A percentile compares a stretch with the other conserved stretches of the same genome.
Evolutionary conservation across 1,284 basidiomycete genomes (phyloP).

Genomic region (Cryptococcus sp.): DNA sequence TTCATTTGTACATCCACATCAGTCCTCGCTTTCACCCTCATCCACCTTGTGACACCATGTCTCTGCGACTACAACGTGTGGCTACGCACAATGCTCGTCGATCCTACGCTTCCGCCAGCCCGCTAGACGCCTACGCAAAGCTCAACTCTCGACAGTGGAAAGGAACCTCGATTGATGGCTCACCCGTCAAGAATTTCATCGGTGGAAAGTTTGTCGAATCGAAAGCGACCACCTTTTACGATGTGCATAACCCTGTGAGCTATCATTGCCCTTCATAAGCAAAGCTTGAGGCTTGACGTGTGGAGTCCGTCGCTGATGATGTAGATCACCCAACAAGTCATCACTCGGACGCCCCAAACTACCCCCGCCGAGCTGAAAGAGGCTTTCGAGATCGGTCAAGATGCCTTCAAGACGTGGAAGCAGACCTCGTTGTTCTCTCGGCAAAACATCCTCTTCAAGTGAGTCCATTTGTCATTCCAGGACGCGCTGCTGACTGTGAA

Average conservation of each 20-base stretch:
- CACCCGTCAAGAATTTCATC: constrained; percentile 14
- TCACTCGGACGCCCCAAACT: constrained; percentile 80
- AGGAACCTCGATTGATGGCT: constrained; percentile 7
- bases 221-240: constrained; percentile 64
- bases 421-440: constrained; percentile 71
- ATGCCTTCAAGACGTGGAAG: constrained; percentile 78
- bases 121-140: constrained; percentile 8
- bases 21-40: background rate
- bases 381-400: constrained; percentile 70
- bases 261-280: too few relatives aligned
- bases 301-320: background rate
- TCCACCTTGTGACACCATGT: background rate
- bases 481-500: constrained; percentile 2
- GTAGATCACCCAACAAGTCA: constrained; percentile 76
- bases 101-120: background rate
- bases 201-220: constrained; percentile 51
- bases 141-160: constrained; percentile 7
- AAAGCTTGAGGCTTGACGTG: background rate
- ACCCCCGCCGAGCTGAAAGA: constrained; percentile 69
- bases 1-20: background rate
- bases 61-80: background rate
- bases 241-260: constrained; percentile 71
- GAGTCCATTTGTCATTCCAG: constrained; percentile 19
- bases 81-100: background rate
- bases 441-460: constrained; percentile 82